Evolutionary conservation across 2,329 filamentous ascomycete genomes (phyloP).

Genomic region (Talaromyces amestolkiae): DNA sequence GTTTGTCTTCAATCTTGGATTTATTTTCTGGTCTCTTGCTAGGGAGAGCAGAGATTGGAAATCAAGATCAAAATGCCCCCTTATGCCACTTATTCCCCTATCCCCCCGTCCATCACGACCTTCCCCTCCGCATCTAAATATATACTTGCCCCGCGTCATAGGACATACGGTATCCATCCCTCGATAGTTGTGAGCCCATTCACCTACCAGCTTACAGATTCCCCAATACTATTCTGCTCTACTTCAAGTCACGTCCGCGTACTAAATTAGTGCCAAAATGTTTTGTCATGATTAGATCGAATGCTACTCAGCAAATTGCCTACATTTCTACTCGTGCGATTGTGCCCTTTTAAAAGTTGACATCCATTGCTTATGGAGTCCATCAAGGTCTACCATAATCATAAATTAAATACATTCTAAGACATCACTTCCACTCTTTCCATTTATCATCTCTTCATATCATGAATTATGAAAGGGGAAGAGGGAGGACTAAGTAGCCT

Average conservation of each 20-base stretch:
- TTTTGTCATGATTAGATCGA: constrained; percentile 3
- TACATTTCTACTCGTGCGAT: neutral
- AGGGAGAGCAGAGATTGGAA: neutral
- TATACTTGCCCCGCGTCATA: neutral
- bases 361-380: no score
- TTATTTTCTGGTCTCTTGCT: neutral
- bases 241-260: neutral
- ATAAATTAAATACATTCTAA: neutral
- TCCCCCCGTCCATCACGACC: neutral
- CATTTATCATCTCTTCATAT: neutral
- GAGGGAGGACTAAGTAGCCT: constrained; percentile 22
- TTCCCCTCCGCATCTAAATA: neutral
- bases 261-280: neutral
- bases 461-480: no score
- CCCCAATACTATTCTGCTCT: neutral
- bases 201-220: neutral
- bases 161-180: neutral
- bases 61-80: constrained; percentile 3
- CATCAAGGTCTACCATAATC: neutral
- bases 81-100: constrained; percentile 1
- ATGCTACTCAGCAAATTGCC: neutral
- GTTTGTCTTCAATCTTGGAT: neutral
- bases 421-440: neutral
- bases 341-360: neutral
- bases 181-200: constrained; percentile 1